A percentile compares a stretch with the other conserved stretches of the same genome.
phyloP scores from a whole-genome alignment of 441 rosid species.

The Omphalea diandra region DNA sequence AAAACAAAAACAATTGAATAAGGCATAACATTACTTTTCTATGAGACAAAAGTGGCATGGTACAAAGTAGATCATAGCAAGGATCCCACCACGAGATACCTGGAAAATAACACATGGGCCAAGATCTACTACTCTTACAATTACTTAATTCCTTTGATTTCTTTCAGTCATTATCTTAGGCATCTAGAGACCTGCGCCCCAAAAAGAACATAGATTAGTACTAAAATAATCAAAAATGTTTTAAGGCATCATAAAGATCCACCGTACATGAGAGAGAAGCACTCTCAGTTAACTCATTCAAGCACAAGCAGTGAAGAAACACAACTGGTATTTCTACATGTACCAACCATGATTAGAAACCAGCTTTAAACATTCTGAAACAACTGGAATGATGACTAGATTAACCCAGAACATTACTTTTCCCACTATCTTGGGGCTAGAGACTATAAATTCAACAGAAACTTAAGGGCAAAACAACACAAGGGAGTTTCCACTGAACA shows the following conservation, averaged over 20 bases:
- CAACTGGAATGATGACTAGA: background rate
- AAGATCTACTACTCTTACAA: constrained; percentile 41
- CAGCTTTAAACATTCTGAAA: background rate
- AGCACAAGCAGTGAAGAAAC: background rate
- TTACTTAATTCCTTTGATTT: constrained; percentile 29
- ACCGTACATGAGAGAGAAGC: background rate
- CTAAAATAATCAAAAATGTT: background rate
- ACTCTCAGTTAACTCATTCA: background rate
- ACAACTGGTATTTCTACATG: background rate
- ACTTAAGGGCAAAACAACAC: background rate
- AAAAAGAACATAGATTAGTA: background rate
- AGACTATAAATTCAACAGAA: too few relatives aligned
- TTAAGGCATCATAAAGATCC: background rate
- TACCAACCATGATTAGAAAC: background rate
- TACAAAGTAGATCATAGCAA: constrained; percentile 43
- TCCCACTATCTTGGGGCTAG: too few relatives aligned
- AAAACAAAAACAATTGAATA: constrained; percentile 20
- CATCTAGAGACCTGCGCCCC: constrained; percentile 35
- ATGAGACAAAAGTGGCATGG: constrained; percentile 44
- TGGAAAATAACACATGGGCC: constrained; percentile 24
- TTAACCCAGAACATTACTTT: too few relatives aligned
- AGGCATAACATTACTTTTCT: constrained; percentile 40
- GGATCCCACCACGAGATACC: constrained; percentile 29
- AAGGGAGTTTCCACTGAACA: background rate
- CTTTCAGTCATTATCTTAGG: constrained; percentile 20